Evolutionary conservation across 202 grass and related monocot genomes (phyloP).

Genomic region (Saccharum hybrid): DNA sequence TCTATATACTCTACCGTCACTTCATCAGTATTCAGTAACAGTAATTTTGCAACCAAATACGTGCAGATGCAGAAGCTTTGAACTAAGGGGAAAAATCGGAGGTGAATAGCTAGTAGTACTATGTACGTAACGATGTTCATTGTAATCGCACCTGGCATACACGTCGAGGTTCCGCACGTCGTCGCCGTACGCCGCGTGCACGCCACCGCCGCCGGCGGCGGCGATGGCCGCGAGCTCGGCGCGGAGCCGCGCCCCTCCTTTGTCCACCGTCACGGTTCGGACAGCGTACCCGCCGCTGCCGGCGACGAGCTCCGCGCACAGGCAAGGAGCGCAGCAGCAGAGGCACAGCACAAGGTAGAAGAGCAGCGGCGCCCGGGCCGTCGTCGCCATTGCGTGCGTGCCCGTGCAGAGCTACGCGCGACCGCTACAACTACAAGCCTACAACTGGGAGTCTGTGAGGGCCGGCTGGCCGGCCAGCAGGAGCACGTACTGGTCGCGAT

Average conservation of each 20-base stretch:
- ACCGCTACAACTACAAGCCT: neutral
- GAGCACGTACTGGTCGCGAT: neutral
- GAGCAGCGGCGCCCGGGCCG: neutral
- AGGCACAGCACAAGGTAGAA: conserved; percentile 37
- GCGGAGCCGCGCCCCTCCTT: conserved; percentile 40
- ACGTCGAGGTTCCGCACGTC: conserved; percentile 55
- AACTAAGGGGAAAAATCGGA: neutral
- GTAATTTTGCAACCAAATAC: neutral
- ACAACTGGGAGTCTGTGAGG: neutral
- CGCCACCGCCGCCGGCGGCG: neutral
- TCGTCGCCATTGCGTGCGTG: conserved; percentile 28
- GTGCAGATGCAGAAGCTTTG: neutral
- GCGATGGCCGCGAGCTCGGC: conserved; percentile 31
- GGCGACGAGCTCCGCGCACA: neutral
- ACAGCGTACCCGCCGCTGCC: conserved; percentile 52
- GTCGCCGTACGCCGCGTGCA: conserved; percentile 40
- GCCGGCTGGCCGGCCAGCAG: neutral
- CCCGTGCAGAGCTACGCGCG: neutral
- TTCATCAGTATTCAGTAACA: neutral
- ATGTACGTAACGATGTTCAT: neutral
- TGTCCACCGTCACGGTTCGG: conserved; percentile 30
- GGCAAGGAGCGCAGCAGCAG: conserved; percentile 27
- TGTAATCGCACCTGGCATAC: conserved; percentile 49
- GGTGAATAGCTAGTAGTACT: no score
- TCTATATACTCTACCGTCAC: neutral